These are phyloP conservation scores for Zarea fungicola DNA, from an alignment of 2,329 filamentous ascomycete genomes.

Conservation along the genomic window DNA sequence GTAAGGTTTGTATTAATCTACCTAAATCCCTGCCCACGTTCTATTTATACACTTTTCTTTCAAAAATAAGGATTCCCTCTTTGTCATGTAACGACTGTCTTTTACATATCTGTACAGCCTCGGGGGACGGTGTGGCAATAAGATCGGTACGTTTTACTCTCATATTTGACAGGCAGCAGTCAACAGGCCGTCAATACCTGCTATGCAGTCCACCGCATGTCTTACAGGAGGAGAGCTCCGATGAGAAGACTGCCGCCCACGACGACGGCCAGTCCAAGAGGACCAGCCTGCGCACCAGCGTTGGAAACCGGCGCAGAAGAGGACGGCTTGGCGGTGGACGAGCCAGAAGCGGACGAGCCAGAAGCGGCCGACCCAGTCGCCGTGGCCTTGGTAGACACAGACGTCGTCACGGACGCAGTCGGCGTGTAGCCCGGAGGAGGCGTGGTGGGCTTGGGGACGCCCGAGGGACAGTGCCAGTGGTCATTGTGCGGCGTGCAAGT, in stretches of 20 bases:
- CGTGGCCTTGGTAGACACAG: too few species aligned
- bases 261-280: conserved; percentile 6
- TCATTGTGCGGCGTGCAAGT: conserved; percentile 14
- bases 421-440: conserved; percentile 11
- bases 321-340: neutral
- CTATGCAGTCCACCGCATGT: too few species aligned
- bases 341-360: neutral
- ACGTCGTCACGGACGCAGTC: too few species aligned
- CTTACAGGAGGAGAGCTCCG: conserved; percentile 13
- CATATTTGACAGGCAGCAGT: too few species aligned
- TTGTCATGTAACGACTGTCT: neutral
- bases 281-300: neutral
- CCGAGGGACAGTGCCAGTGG: conserved; percentile 19
- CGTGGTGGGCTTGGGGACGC: conserved; percentile 12
- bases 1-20: too few species aligned
- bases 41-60: conserved; percentile 5
- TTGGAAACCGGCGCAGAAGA: conserved; percentile 4
- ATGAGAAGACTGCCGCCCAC: conserved; percentile 15
- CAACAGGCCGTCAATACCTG: too few species aligned
- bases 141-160: too few species aligned
- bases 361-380: neutral
- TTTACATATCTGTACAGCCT: neutral
- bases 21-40: too few species aligned
- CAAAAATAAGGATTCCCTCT: too few species aligned
- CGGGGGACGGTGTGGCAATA: too few species aligned